Evolutionary conservation across 1,139 yeast genomes (phyloP), one percentile per base, ranked within the genome.

Genomic region (Sugiyamaella paludigena): DNA sequence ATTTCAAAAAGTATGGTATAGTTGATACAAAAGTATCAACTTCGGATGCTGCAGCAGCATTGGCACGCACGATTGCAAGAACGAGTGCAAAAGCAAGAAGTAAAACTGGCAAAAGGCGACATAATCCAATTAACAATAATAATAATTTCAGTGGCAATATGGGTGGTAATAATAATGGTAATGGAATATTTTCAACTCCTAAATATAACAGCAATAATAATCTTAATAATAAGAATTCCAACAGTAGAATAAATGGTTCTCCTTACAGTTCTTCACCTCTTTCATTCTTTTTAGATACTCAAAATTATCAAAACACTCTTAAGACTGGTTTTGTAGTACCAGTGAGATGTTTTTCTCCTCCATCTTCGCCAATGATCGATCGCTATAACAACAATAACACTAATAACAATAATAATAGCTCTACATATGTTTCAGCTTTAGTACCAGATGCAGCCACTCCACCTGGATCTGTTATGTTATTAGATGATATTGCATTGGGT

Each of bases 21-120:
- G 32, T 39, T 28, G 37, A 38, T 37, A 35, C 30, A n/a, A 41
- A 36, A 30, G 39, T 36, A 11, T 28, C 47, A 31, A 43, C 36
- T 12, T 47, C 50, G 26, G 65, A 63, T 43, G 67, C 67, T 9
- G 51, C 62, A 10, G 53, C 63, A 7, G 67, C 63, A n/a, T 63
- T 63, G 50, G 66, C 66, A 5, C 54, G 59, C 16, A 50, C 63
- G 1, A 47, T 61, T 6, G 60, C 65, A 4, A 54, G 66, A 11
- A 46, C 64, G 7, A 52, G 58, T 11, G 53, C 57, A n/a, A 32
- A 48, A 45, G 51, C 48, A 15, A 12, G 32, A n/a, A 43, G 32
- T 35, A 45, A 39, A 29, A 35, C 13, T 4, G 24, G 36, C 12
- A 45, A 31, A 24, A 19, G 30, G 11, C 43, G 43, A n/a, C 43